These are phyloP conservation scores for Diaporthe sp. DNA, from an alignment of 2,329 filamentous ascomycete species.

Conservation along the genomic window DNA sequence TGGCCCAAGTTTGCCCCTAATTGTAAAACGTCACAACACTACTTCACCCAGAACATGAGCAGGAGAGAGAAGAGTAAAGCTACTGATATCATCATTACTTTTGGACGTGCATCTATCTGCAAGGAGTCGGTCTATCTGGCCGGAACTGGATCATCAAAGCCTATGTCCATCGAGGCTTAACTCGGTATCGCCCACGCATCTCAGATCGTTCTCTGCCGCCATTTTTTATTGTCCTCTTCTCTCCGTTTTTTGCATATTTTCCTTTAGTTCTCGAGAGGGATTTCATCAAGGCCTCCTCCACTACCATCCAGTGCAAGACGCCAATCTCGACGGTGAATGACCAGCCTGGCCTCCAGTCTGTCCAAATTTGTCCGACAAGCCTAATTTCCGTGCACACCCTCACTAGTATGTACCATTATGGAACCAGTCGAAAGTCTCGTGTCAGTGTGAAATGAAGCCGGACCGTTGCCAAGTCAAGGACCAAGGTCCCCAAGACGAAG, in stretches of 20 bases:
- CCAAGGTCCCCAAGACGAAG: background rate
- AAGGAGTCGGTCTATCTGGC: constrained; percentile 2
- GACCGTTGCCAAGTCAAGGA: background rate
- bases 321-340: background rate
- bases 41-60: background rate
- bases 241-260: background rate
- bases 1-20: background rate
- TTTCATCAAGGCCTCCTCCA: background rate
- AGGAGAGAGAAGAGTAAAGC: background rate
- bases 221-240: background rate
- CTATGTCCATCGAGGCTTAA: background rate
- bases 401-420: background rate
- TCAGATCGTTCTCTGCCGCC: background rate
- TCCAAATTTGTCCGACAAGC: background rate
- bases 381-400: background rate
- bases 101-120: constrained; percentile 17
- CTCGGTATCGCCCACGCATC: background rate
- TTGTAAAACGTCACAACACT: background rate
- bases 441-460: background rate
- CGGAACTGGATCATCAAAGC: background rate
- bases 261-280: background rate
- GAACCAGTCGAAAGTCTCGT: background rate
- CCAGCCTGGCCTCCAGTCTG: background rate
- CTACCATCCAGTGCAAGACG: background rate
- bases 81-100: background rate